Base-by-base conservation (phyloP, 345 rosid genomes). In the Erodium maritimum region DNA sequence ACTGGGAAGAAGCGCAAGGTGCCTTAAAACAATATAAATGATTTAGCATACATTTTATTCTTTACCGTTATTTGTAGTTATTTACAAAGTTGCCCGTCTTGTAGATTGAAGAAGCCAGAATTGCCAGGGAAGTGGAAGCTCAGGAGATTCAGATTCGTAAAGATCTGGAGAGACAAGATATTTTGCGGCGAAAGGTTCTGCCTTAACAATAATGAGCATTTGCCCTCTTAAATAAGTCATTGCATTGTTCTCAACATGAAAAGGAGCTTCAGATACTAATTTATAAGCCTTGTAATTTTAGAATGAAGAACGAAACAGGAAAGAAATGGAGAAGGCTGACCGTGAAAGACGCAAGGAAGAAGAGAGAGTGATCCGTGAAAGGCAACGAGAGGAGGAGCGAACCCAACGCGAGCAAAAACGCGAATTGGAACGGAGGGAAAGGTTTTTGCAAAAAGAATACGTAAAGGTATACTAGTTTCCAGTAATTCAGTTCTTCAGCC, bases 261-360 rank as follows among this genome's bases (percentile, higher is more conserved):
- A 60, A 20, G 18, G 14, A 51, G 22, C 23, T 60, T 58, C 67
- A 17, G 34, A 23, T 57, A 50, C 61, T 78, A 50, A 69, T 67
- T 54, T 60, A 21, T 61, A 17, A 20, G 46, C 56, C 67, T 68
- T 59, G 72, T n/a, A 23, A 59, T 70, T 64, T 34, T 65, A 94
- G 97, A 82, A 57, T 76, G 99, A 94, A 72, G 99, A 94, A 62
- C 82, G 86, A 58, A 67, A 80, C 76, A 84, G 19, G 75, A 94
- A 84, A 74, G 99, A 87, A 69, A 87, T 87, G 87, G 96, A 94
- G 75, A 90, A 77, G 74, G 78, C 57, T 56, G 97, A 86, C 60
- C 99, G 97, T 69, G 99, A 94, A 78, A 86, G 93, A 77, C 75
- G 86, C 65, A 94, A 94, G 62, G 97, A 94, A 77, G 96, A 90